phyloP scores from a whole-genome alignment of 768 basidiomycete species.

The Auriculariales sp. region DNA sequence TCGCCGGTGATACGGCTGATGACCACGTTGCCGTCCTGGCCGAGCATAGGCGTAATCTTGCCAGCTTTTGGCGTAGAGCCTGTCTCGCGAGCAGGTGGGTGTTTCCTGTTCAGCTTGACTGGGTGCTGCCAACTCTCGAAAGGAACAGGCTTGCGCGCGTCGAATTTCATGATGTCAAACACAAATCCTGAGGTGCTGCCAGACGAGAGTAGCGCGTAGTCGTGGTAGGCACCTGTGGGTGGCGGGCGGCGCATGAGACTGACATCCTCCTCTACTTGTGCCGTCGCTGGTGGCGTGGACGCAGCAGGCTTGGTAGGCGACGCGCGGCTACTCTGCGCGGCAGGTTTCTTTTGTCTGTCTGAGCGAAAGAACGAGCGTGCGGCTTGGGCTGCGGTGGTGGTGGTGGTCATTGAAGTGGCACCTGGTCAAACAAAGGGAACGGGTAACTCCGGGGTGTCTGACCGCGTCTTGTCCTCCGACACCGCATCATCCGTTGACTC shows the following conservation, averaged over 20 bases:
- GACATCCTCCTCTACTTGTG: too few relatives aligned
- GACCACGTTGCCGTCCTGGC: conserved; percentile 72
- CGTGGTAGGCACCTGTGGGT: conserved; percentile 38
- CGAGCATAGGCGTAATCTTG: conserved; percentile 56
- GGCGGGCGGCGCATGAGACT: conserved; percentile 1
- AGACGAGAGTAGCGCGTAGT: conserved; percentile 67
- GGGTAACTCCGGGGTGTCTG: too few relatives aligned
- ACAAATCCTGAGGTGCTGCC: too few relatives aligned
- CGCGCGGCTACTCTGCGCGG: too few relatives aligned
- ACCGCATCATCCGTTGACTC: too few relatives aligned
- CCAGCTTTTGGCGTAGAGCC: conserved; percentile 10
- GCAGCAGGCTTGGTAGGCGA: not conserved
- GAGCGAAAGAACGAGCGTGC: too few relatives aligned
- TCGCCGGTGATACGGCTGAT: conserved; percentile 63
- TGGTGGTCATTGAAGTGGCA: too few relatives aligned
- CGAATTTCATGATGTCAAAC: conserved; percentile 90
- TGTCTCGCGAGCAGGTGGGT: conserved; percentile 36
- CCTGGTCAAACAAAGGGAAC: too few relatives aligned
- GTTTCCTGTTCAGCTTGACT: conserved; percentile 80
- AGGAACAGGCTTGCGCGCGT: conserved; percentile 58
- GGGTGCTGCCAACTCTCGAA: conserved; percentile 54
- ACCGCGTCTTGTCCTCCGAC: too few relatives aligned
- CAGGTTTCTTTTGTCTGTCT: too few relatives aligned
- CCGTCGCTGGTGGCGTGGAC: not conserved
- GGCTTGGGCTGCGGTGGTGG: too few relatives aligned